These are phyloP conservation scores for Pseudocercospora macadamiae DNA, from an alignment of 2,329 filamentous ascomycete genomes.

Conservation along the genomic window DNA sequence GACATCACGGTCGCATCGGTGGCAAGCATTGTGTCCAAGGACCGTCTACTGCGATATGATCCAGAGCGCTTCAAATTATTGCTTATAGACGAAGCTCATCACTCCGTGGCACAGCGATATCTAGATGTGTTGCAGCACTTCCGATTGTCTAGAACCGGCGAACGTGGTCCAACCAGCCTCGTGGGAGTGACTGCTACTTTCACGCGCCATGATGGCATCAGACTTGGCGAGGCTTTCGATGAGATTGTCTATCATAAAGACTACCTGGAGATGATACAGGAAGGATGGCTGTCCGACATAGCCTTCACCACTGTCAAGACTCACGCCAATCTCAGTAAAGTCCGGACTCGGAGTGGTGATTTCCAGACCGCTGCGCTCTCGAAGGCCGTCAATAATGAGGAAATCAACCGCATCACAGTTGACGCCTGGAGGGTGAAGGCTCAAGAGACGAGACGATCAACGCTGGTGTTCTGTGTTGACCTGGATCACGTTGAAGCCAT, in stretches of 20 bases:
- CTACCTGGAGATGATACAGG: conserved; percentile 78
- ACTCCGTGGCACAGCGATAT: conserved; percentile 86
- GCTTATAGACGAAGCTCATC: conserved; percentile 94
- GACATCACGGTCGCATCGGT: conserved; percentile 95
- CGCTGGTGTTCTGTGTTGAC: conserved; percentile 92
- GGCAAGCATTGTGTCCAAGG: conserved; percentile 72
- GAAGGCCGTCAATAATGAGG: conserved; percentile 75
- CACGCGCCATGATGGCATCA: conserved; percentile 80
- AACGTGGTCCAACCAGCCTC: conserved; percentile 56
- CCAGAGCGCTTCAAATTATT: conserved; percentile 81
- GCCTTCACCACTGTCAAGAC: conserved; percentile 91
- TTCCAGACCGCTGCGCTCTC: conserved; percentile 81
- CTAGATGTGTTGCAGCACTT: conserved; percentile 78
- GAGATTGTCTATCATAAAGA: conserved; percentile 95
- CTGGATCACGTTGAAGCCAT: conserved; percentile 76
- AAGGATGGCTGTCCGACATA: conserved; percentile 91
- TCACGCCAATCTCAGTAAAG: conserved; percentile 71
- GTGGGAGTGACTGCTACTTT: conserved; percentile 88
- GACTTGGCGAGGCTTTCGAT: conserved; percentile 82
- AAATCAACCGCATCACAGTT: conserved; percentile 82
- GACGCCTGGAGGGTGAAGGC: conserved; percentile 84
- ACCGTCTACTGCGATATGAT: conserved; percentile 81
- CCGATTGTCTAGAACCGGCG: conserved; percentile 61
- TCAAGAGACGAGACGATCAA: conserved; percentile 67
- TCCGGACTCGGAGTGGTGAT: conserved; percentile 67